Conservation (phyloP, 1,284 basidiomycete species). For the Rhodotorula sp. region DNA sequence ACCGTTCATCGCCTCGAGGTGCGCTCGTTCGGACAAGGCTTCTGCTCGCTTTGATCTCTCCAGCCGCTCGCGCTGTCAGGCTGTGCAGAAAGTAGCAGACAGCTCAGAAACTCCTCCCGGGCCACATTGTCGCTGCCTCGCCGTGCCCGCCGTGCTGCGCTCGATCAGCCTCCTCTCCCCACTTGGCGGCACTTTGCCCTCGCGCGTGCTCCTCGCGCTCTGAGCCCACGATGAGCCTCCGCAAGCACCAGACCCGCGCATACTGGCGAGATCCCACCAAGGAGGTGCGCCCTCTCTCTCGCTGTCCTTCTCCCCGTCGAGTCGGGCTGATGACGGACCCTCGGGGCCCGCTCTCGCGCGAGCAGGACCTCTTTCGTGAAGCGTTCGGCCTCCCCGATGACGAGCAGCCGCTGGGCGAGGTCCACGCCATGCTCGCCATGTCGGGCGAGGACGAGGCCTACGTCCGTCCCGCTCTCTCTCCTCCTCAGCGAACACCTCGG, state of each 20-base stretch:
- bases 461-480: constrained; percentile 59
- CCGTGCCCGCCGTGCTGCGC: too few species aligned
- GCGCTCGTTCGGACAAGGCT: too few species aligned
- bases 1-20: too few species aligned
- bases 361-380: constrained; percentile 39
- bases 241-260: not conserved
- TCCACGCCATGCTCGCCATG: constrained; percentile 83
- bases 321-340: not conserved
- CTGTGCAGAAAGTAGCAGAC: too few species aligned
- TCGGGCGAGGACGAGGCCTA: constrained; percentile 87
- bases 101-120: too few species aligned
- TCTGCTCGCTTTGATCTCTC: too few species aligned
- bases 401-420: constrained; percentile 58
- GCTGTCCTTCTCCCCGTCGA: fast-evolving
- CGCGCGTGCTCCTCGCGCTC: not conserved
- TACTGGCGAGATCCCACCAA: constrained; percentile 10
- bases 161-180: not conserved
- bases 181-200: not conserved
- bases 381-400: constrained; percentile 45
- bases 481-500: not conserved
- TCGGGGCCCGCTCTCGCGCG: not conserved
- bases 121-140: too few species aligned
- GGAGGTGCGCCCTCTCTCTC: not conserved
- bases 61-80: too few species aligned
- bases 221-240: not conserved